phyloP scores from a whole-genome alignment of 1,284 basidiomycete genomes.

The Austroboletus novae-zelandiae region DNA sequence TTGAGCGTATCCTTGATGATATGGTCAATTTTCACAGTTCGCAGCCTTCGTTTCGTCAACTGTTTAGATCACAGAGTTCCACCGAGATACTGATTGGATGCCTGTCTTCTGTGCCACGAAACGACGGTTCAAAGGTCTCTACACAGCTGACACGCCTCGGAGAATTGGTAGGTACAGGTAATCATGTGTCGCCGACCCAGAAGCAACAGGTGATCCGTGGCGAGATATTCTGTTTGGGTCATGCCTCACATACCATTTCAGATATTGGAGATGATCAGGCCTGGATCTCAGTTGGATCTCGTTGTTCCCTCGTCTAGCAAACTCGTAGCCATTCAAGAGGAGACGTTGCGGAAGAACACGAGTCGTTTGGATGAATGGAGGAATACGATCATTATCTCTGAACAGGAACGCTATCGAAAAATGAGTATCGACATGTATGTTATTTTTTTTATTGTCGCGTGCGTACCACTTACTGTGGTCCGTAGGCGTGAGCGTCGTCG shows the following conservation, averaged over 20 bases:
- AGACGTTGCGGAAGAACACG: slow-evolving; percentile 59
- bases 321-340: slow-evolving; percentile 38
- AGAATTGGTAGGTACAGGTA: slow-evolving; percentile 61
- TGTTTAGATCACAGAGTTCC: slow-evolving; percentile 68
- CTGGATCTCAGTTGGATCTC: slow-evolving; percentile 3
- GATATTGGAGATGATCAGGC: slow-evolving; percentile 25
- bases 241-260: slow-evolving; percentile 9
- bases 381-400: slow-evolving; percentile 59
- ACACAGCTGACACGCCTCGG: slow-evolving; percentile 70
- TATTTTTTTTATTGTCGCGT: not conserved
- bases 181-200: slow-evolving; percentile 54
- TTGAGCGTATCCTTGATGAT: slow-evolving; percentile 52
- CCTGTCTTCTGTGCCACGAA: slow-evolving; percentile 52
- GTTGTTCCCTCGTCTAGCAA: slow-evolving; percentile 7
- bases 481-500: slow-evolving; percentile 68
- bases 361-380: slow-evolving; percentile 68
- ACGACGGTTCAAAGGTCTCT: slow-evolving; percentile 40
- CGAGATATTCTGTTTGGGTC: not conserved
- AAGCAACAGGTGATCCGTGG: slow-evolving; percentile 57
- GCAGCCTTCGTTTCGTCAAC: slow-evolving; percentile 60
- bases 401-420: slow-evolving; percentile 69
- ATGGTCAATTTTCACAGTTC: slow-evolving; percentile 61
- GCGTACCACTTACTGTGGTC: slow-evolving; percentile 7
- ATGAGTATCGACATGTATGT: slow-evolving; percentile 64
- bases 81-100: slow-evolving; percentile 64